Evolutionary conservation across 148 eudicot species (phyloP), one percentile per base, ranked within the genome.

Genomic region (Silene latifolia): DNA sequence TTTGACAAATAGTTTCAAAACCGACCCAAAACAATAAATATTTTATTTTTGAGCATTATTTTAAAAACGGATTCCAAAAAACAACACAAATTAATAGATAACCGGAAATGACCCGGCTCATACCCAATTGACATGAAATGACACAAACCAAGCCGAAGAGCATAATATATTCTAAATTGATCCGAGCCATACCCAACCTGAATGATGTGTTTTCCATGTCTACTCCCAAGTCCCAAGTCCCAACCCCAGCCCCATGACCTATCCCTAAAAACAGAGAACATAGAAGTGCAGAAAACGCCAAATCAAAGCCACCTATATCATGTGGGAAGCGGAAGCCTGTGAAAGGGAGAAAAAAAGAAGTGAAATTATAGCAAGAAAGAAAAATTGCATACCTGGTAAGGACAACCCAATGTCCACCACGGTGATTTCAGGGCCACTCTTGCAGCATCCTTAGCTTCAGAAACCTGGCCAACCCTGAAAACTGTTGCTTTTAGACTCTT

Each of bases 361-460:
- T 74, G 62, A 72, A 35, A 15, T 18, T 44, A 25, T 17, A 25
- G 29, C 0, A 12, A 13, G 39, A 32, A 21, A 39, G 72, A 68
- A 60, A 59, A 25, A 1, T 15, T 23, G 25, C 35, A 66, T 46
- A 77, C 99, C 90, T 92, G 84, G 79, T 96, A 96, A 80, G 84
- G 74, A 71, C 99, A 96, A 61, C 99, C 99, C 85, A 96, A 83
- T 35, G 99, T 96, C 99, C 99, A 96, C 99, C 99, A 96, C 63
- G 99, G 99, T 72, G 98, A 96, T 78, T 90, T 96, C 71, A 96
- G 64, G 77, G 99, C 98, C 63, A 87, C 93, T 76, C 99, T 86
- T 46, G 99, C 98, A 79, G 91, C 86, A 88, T 90, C 97, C 83
- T 92, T 96, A 71, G 99, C 95, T 89, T 96, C 99, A 69, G 81